Evolutionary conservation across 257 asterid species (phyloP).

Genomic region (Catharanthus roseus): DNA sequence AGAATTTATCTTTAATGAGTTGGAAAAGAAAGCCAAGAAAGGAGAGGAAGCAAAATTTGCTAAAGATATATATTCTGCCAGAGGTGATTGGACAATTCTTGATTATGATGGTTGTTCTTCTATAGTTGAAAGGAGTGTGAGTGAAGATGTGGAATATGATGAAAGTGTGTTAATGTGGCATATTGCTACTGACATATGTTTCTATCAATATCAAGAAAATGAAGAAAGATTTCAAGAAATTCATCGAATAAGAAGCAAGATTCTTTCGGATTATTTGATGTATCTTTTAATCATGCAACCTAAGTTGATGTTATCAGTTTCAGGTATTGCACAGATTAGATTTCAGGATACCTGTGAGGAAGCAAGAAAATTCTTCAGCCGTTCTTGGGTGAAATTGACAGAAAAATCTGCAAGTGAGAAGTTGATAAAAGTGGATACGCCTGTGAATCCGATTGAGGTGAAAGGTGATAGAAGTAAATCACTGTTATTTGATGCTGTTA

Average conservation of each 20-base stretch:
- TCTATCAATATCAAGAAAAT: neutral
- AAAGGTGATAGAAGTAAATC: constrained; percentile 48
- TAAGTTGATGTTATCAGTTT: constrained; percentile 36
- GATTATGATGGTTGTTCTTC: neutral
- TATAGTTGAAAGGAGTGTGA: constrained; percentile 3
- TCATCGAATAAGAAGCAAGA: neutral
- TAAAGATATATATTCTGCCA: constrained; percentile 17
- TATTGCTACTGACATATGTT: constrained; percentile 49
- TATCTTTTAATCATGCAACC: constrained; percentile 46
- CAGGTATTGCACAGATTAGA: constrained; percentile 43
- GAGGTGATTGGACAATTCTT: constrained; percentile 31
- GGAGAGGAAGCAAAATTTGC: neutral
- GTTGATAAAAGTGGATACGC: constrained; percentile 17
- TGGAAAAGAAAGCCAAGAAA: neutral
- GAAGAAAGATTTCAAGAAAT: neutral
- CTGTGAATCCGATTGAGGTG: constrained; percentile 23
- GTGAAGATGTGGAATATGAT: constrained; percentile 33
- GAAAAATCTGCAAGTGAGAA: neutral
- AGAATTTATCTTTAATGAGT: neutral
- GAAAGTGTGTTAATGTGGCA: constrained; percentile 46
- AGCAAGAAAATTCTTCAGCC: constrained; percentile 22
- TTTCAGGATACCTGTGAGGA: constrained; percentile 45
- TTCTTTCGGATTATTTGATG: constrained; percentile 48
- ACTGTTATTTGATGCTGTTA: constrained; percentile 36
- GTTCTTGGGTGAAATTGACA: neutral